A percentile compares a stretch with the other conserved stretches of the same genome.
These are phyloP conservation scores for Hippophae gyantsensis DNA, from an alignment of 306 rosid genomes.

Conservation along the genomic window DNA sequence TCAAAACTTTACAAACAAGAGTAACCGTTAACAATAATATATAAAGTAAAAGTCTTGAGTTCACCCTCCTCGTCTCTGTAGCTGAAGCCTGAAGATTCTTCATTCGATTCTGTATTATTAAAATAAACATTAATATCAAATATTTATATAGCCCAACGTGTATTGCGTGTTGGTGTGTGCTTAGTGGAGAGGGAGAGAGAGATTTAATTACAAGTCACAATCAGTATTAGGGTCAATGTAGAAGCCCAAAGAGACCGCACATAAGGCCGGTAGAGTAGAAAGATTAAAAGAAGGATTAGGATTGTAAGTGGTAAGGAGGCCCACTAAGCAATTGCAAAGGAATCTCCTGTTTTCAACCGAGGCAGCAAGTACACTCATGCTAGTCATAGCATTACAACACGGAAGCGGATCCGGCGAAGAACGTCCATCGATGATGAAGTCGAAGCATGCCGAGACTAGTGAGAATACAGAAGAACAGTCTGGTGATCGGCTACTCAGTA, in stretches of 20 bases:
- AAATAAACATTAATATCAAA: too few relatives aligned
- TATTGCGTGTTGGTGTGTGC: too few relatives aligned
- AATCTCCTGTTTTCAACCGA: slow-evolving; percentile 22
- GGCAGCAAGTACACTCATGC: slow-evolving; percentile 21
- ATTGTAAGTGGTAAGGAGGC: slow-evolving; percentile 25
- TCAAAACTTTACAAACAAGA: too few relatives aligned
- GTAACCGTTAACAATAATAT: too few relatives aligned
- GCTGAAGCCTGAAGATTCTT: too few relatives aligned
- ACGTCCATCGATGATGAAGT: slow-evolving; percentile 32
- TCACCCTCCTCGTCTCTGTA: too few relatives aligned
- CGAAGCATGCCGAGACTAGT: slow-evolving; percentile 35
- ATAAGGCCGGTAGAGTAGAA: slow-evolving; percentile 45
- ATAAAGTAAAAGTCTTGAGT: too few relatives aligned
- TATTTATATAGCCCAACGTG: too few relatives aligned
- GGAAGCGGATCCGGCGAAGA: slow-evolving; percentile 39
- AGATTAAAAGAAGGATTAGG: slow-evolving; percentile 31
- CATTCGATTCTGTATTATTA: too few relatives aligned
- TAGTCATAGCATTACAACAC: slow-evolving; percentile 42
- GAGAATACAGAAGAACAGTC: slow-evolving; percentile 41
- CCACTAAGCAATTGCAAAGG: slow-evolving; percentile 43
- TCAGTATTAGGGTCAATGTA: slow-evolving; percentile 28
- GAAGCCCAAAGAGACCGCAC: slow-evolving; percentile 54
- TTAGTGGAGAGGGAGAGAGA: too few relatives aligned
- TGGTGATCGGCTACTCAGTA: neutral
- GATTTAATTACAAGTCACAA: too few relatives aligned